These are phyloP conservation scores for Trichoderma guizhouense DNA, from an alignment of 2,329 filamentous ascomycete species.

Conservation along the genomic window DNA sequence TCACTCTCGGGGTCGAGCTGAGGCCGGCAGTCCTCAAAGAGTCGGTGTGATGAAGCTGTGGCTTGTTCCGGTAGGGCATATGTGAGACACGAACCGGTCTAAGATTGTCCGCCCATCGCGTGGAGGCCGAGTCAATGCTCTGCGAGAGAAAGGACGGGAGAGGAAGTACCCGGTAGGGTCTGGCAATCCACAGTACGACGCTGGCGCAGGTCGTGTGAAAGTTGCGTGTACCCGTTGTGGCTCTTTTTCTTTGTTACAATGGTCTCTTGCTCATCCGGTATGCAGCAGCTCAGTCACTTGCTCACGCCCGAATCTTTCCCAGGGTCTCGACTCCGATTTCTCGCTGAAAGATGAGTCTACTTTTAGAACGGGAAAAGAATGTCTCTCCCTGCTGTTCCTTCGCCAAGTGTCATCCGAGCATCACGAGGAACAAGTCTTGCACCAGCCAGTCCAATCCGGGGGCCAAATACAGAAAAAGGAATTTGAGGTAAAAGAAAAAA, in stretches of 20 bases:
- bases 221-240: slow-evolving; percentile 5
- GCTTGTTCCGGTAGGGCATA: neutral
- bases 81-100: slow-evolving; percentile 10
- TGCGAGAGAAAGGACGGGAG: neutral
- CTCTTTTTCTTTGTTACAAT: neutral
- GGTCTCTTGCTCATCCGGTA: neutral
- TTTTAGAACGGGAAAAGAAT: neutral
- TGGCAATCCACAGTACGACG: slow-evolving; percentile 3
- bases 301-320: neutral
- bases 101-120: slow-evolving; percentile 2
- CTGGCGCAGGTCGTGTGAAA: slow-evolving; percentile 18
- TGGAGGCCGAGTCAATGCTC: slow-evolving; percentile 4
- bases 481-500: neutral
- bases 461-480: neutral
- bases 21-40: slow-evolving; percentile 7
- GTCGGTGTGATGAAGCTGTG: slow-evolving; percentile 9
- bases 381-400: neutral
- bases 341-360: neutral
- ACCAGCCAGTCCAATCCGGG: neutral
- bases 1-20: neutral
- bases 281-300: neutral
- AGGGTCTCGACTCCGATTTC: neutral
- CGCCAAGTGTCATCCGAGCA: neutral
- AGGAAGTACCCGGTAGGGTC: neutral
- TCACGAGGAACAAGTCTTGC: neutral